Evolutionary conservation across 139 green algal genomes (phyloP), one percentile per base, ranked within the genome.

Genomic region (Closterium sp.): DNA sequence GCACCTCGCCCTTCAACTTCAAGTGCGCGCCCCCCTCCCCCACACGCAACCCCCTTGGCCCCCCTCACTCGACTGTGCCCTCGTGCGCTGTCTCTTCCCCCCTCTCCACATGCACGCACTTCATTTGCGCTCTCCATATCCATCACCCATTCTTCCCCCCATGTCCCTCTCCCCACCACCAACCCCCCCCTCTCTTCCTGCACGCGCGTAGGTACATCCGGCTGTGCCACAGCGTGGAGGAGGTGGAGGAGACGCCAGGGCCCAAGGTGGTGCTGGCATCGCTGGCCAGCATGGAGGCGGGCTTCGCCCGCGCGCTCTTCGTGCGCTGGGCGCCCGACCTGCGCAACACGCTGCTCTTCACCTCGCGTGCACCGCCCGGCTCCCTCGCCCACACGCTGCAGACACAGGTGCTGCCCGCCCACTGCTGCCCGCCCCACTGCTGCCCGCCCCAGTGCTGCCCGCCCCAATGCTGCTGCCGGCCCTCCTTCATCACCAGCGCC

Each of bases 191-290:
- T 25, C 1, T 66, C 7, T 76, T 19, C 83, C 83, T 28, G 19
- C 83, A 8, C 23, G 0, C n/a, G 25, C 33, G 35, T 89, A 96
- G 94, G 69, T 95, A 94, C 90, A 33, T 98, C 23, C 94, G 94
- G 86, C 86, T 97, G 33, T 95, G 94, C 85, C 94, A 95, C 86
- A 94, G 85, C 6, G 76, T 76, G 25, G 89, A 93, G 19, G 94
- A 96, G 55, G 64, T 96, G 32, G 34, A 91, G 12, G 85, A 43
- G 43, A 91, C 43, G 84, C 8, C 94, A 86, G 95, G 95, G 6
- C 96, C 96, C 34, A 96, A 95, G 93, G 96, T 98, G 32, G 97
- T 99, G n/a, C 94, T 99, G 28, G 97, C 97, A 1, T 96, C 95
- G 4, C 84, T 95, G 34, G 93, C 91, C 35, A 96, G 87, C 30